These are phyloP conservation scores for Paxillus involutus DNA, from an alignment of 768 basidiomycete genomes.

Conservation along the genomic window DNA sequence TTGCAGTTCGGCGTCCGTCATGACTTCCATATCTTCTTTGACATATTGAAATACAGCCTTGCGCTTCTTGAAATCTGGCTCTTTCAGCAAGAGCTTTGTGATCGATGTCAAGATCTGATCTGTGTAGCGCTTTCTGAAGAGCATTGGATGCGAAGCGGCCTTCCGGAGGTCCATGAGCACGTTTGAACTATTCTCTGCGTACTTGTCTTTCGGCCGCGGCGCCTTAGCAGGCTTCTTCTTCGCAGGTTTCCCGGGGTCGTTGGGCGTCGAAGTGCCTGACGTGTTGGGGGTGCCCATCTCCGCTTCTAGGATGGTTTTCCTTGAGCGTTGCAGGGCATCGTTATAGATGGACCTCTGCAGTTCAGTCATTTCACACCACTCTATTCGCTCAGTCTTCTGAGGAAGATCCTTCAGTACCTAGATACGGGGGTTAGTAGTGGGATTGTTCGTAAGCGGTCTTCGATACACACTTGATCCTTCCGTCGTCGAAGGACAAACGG, in stretches of 20 bases:
- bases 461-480: constrained; percentile 79
- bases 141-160: constrained; percentile 94
- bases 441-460: not conserved
- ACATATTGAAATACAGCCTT: constrained; percentile 80
- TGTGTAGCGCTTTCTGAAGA: constrained; percentile 85
- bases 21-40: constrained; percentile 96
- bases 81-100: constrained; percentile 82
- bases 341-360: constrained; percentile 82
- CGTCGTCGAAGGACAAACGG: constrained; percentile 96
- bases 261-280: constrained; percentile 34
- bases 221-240: constrained; percentile 32
- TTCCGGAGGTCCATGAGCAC: constrained; percentile 98
- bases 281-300: constrained; percentile 22
- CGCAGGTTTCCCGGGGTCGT: constrained; percentile 22
- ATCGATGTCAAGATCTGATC: constrained; percentile 74
- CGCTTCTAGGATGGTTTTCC: constrained; percentile 70
- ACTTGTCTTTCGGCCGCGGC: constrained; percentile 62
- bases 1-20: constrained; percentile 97
- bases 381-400: constrained; percentile 87
- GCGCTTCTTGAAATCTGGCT: constrained; percentile 87
- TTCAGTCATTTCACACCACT: constrained; percentile 92
- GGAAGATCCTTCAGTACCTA: constrained; percentile 93
- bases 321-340: constrained; percentile 81
- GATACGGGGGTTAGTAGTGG: not conserved
- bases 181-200: constrained; percentile 83